A percentile compares a stretch with the other conserved stretches of the same genome.
Evolutionary conservation across 2,329 filamentous ascomycete species (phyloP).

Genomic region (Epichloe coenophiala): DNA sequence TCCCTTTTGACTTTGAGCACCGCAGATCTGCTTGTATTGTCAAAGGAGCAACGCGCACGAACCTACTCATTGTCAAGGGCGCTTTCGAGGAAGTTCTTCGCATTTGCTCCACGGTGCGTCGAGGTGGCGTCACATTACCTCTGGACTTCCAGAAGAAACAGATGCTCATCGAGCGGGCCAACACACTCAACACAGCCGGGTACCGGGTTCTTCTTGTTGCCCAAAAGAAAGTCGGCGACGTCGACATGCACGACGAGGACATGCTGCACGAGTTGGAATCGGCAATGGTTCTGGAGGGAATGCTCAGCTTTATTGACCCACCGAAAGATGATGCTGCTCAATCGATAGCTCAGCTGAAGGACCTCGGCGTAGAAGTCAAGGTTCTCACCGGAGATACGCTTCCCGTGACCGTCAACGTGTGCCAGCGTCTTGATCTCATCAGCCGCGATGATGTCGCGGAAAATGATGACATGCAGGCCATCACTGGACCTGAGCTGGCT

Average conservation of each 20-base stretch:
- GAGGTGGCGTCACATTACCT: conserved; percentile 6
- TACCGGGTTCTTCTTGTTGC: conserved; percentile 14
- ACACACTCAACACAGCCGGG: conserved; percentile 9
- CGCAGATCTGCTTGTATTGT: conserved; percentile 13
- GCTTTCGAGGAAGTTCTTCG: conserved; percentile 16
- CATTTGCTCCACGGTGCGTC: conserved; percentile 10
- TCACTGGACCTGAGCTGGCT: conserved; percentile 13
- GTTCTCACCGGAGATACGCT: conserved; percentile 16
- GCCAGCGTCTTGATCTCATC: conserved; percentile 11
- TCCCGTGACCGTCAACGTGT: conserved; percentile 16
- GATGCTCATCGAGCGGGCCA: conserved; percentile 7
- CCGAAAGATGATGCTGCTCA: conserved; percentile 16
- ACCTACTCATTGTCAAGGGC: conserved; percentile 17
- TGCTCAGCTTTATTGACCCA: conserved; percentile 16
- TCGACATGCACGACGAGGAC: conserved; percentile 9
- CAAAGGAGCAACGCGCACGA: conserved; percentile 10
- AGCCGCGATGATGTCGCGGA: conserved; percentile 7
- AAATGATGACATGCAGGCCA: conserved; percentile 11
- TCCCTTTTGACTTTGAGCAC: conserved; percentile 16
- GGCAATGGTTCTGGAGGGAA: conserved; percentile 14
- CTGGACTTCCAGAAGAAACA: conserved; percentile 9
- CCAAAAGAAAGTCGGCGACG: conserved; percentile 8
- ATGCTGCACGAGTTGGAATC: conserved; percentile 11
- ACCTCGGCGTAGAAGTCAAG: conserved; percentile 15
- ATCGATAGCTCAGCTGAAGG: conserved; percentile 11